These are phyloP conservation scores for Diaporthe nobilis DNA, from an alignment of 2,329 filamentous ascomycete genomes.

Conservation along the genomic window DNA sequence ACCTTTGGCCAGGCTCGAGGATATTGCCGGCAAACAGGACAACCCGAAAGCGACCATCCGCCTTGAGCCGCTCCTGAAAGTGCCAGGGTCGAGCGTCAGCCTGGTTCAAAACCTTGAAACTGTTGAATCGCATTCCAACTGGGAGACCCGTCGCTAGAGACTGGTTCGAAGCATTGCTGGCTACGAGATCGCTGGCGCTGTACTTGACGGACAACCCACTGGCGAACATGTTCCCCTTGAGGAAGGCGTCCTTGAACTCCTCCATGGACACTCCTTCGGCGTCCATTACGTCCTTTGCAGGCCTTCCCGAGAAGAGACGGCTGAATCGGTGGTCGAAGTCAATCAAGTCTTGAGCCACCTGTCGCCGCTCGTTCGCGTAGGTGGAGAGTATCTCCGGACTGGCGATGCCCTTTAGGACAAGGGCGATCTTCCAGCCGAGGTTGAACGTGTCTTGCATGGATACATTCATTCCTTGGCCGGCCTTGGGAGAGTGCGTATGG, in stretches of 20 bases:
- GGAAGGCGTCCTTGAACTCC: conserved; percentile 73
- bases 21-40: conserved; percentile 75
- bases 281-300: conserved; percentile 71
- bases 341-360: conserved; percentile 76
- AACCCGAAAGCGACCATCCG: conserved; percentile 70
- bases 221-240: conserved; percentile 72
- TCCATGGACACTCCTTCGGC: conserved; percentile 73
- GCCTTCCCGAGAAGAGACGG: conserved; percentile 69
- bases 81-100: conserved; percentile 68
- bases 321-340: conserved; percentile 72
- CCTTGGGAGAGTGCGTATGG: conserved; percentile 70
- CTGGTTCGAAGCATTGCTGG: conserved; percentile 57
- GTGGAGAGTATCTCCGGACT: conserved; percentile 61
- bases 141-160: conserved; percentile 60
- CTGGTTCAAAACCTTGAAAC: conserved; percentile 72
- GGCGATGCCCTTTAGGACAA: conserved; percentile 60
- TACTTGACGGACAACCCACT: conserved; percentile 66
- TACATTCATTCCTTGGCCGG: conserved; percentile 81
- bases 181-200: conserved; percentile 67
- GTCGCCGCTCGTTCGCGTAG: conserved; percentile 67
- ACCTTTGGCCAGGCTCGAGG: conserved; percentile 56
- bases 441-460: conserved; percentile 77
- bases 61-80: conserved; percentile 67
- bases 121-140: conserved; percentile 71
- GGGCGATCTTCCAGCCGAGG: conserved; percentile 69